Evolutionary conservation across 208 protist species (phyloP).

Genomic region (Angomonas ambiguus): DNA sequence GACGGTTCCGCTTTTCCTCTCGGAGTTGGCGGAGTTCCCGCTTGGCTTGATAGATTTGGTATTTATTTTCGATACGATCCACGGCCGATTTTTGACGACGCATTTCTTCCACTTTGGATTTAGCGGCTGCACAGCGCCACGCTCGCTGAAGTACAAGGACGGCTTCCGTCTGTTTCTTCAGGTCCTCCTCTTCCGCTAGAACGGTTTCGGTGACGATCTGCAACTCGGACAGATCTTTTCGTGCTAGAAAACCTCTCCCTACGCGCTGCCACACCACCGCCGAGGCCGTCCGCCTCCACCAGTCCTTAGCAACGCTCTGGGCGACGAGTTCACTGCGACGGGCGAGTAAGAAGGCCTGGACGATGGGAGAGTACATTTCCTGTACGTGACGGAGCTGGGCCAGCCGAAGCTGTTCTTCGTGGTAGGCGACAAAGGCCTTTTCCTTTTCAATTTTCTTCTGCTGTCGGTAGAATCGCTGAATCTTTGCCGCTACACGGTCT

Average conservation of each 20-base stretch:
- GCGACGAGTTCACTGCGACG: constrained; percentile 44
- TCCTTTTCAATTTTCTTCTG: constrained; percentile 44
- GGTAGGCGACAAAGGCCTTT: constrained; percentile 57
- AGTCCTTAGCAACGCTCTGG: constrained; percentile 39
- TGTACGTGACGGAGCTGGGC: constrained; percentile 12
- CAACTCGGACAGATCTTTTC: constrained; percentile 32
- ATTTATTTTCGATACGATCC: constrained; percentile 39
- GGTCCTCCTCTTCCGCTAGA: constrained; percentile 24
- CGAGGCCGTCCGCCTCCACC: constrained; percentile 29
- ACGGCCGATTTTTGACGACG: constrained; percentile 46
- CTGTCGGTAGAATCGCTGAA: constrained; percentile 58
- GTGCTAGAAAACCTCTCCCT: constrained; percentile 44
- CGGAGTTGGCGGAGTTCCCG: constrained; percentile 45
- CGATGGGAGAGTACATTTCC: constrained; percentile 24
- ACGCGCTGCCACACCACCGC: constrained; percentile 55
- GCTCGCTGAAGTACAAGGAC: constrained; percentile 74
- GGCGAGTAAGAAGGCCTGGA: constrained; percentile 49
- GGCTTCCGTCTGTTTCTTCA: constrained; percentile 25
- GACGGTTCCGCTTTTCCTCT: constrained; percentile 16
- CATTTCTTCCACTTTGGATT: constrained; percentile 47
- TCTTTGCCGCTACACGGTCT: constrained; percentile 30
- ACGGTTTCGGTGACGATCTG: constrained; percentile 24
- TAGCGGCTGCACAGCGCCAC: constrained; percentile 64
- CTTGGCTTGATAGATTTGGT: constrained; percentile 46
- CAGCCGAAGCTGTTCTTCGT: constrained; percentile 44